Conservation (phyloP, 1,284 basidiomycete species). For the Leccinum pseudoinsigne region DNA sequence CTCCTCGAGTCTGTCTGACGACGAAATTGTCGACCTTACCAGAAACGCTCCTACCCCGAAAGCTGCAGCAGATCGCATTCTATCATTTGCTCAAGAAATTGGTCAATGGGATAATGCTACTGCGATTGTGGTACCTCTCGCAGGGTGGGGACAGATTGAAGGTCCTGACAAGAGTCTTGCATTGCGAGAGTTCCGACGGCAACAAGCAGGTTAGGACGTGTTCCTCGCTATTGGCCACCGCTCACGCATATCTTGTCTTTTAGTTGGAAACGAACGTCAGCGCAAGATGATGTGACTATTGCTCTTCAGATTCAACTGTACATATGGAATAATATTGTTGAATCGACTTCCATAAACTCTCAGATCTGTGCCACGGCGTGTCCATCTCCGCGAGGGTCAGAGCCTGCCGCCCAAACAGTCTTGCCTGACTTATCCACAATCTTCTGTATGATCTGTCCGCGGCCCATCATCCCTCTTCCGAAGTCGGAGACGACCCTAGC, state of each 20-base stretch:
- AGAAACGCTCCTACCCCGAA: constrained; percentile 73
- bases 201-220: constrained; percentile 58
- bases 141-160: constrained; percentile 84
- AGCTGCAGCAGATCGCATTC: constrained; percentile 79
- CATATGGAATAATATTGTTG: constrained; percentile 1
- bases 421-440: constrained; percentile 63
- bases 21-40: constrained; percentile 92
- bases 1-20: constrained; percentile 88
- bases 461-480: constrained; percentile 75
- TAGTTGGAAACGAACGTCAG: constrained; percentile 65
- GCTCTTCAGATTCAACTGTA: neutral
- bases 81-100: constrained; percentile 89
- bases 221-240: neutral
- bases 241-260: constrained; percentile 16
- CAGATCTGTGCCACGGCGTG: constrained; percentile 88
- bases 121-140: constrained; percentile 88
- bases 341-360: constrained; percentile 9
- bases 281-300: constrained; percentile 57
- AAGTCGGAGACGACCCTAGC: constrained; percentile 65
- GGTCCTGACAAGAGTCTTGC: constrained; percentile 83
- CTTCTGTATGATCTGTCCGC: constrained; percentile 91
- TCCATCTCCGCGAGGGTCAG: constrained; percentile 86
- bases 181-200: constrained; percentile 76
- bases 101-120: constrained; percentile 93
- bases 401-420: constrained; percentile 86